Percentiles rank a stretch among this genome's conserved stretches.
Conservation (phyloP, 495 filamentous ascomycete genomes). For the Penicillium verhagenii region DNA sequence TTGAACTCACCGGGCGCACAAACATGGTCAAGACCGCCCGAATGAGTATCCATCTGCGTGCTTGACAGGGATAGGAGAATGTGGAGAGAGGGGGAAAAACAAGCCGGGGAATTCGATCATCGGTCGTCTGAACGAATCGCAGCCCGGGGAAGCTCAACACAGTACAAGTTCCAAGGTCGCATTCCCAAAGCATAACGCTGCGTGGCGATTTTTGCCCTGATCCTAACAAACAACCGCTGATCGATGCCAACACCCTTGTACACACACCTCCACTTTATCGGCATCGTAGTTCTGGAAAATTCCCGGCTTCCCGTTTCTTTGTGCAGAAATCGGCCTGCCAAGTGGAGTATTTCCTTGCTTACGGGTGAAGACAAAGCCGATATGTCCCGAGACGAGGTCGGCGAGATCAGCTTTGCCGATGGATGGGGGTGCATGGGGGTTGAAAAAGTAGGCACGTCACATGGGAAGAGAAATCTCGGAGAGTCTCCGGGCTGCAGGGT, state of each 20-base stretch:
- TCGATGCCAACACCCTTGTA: background rate
- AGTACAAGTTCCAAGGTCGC: conserved; percentile 3
- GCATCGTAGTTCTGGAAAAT: conserved; percentile 17
- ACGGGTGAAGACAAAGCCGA: conserved; percentile 16
- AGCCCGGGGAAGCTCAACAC: conserved; percentile 12
- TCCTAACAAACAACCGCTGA: background rate
- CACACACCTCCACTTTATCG: background rate
- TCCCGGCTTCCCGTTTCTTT: conserved; percentile 22
- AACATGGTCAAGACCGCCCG: conserved; percentile 6
- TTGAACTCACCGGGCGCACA: conserved; percentile 14
- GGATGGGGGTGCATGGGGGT: too few species aligned
- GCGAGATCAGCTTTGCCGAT: background rate
- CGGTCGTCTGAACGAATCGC: conserved; percentile 16
- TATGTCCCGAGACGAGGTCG: background rate
- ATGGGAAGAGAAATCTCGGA: conserved; percentile 8
- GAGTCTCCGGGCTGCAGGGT: conserved; percentile 6
- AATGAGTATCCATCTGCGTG: conserved; percentile 8
- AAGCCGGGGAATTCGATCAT: conserved; percentile 17
- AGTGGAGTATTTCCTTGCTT: conserved; percentile 5
- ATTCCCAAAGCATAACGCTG: background rate
- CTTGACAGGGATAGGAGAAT: conserved; percentile 13
- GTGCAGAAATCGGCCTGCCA: conserved; percentile 7
- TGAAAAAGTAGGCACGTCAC: background rate
- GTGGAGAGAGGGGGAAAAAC: conserved; percentile 15
- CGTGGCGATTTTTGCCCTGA: background rate